Conservation (phyloP, 352 stramenopile species). For the Phytophthora citrophthora region DNA sequence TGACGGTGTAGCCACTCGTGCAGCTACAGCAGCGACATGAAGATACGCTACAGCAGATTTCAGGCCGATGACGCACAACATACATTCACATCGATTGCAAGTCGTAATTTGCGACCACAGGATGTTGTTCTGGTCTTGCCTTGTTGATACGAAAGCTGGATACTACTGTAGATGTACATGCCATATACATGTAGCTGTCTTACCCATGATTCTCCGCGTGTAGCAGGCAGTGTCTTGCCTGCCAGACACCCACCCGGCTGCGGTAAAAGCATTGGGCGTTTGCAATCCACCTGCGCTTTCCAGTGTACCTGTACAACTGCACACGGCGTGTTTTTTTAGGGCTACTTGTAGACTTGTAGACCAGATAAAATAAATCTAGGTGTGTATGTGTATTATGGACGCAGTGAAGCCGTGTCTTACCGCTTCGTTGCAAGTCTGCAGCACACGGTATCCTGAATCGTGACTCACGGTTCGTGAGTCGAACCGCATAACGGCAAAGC, state of each 20-base stretch:
- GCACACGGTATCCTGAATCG: background rate
- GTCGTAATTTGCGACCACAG: too few species aligned
- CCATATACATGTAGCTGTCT: background rate
- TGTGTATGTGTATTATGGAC: background rate
- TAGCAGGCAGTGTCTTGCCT: too few species aligned
- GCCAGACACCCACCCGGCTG: conserved; percentile 6
- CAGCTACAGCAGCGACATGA: conserved; percentile 5
- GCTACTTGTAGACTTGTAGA: too few species aligned
- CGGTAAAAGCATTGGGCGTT: conserved; percentile 6
- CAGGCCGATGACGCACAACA: conserved; percentile 14
- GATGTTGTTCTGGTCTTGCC: too few species aligned
- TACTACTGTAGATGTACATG: background rate
- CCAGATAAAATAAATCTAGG: too few species aligned
- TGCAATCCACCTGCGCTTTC: too few species aligned
- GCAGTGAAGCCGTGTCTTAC: conserved; percentile 3
- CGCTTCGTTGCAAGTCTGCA: too few species aligned
- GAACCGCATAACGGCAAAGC: background rate
- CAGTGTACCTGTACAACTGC: too few species aligned
- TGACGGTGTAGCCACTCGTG: background rate
- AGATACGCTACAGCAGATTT: background rate
- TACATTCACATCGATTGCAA: conserved; percentile 1
- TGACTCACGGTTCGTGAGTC: background rate
- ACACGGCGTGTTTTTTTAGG: background rate
- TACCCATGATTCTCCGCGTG: background rate
- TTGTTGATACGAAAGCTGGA: too few species aligned